phyloP scores from a whole-genome alignment of 306 rosid genomes.

The Begonia fuchsioides region DNA sequence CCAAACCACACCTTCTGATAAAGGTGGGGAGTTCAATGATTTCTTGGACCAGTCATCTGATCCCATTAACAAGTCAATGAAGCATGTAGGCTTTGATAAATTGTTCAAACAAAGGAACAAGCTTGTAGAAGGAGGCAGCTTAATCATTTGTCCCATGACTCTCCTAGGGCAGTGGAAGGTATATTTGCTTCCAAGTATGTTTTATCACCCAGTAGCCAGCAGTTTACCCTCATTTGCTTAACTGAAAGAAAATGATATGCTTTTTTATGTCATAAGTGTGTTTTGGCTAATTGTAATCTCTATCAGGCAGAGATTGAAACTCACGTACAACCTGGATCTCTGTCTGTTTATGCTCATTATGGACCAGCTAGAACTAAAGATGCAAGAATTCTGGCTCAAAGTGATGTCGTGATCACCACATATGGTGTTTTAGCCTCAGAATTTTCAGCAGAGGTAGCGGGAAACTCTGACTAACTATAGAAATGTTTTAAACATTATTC shows the following conservation, averaged over 20 bases:
- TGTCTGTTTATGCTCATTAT: slow-evolving; percentile 71
- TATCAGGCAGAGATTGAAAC: slow-evolving; percentile 85
- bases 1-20: slow-evolving; percentile 22
- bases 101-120: slow-evolving; percentile 31
- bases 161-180: slow-evolving; percentile 98
- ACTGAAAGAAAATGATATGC: neutral
- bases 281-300: neutral
- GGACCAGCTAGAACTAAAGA: slow-evolving; percentile 87
- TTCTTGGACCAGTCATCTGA: slow-evolving; percentile 16
- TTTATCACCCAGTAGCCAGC: neutral
- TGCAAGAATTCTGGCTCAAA: slow-evolving; percentile 57
- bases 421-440: slow-evolving; percentile 86
- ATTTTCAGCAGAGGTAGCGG: slow-evolving; percentile 60
- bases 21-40: slow-evolving; percentile 26
- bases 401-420: slow-evolving; percentile 74
- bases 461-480: slow-evolving; percentile 11
- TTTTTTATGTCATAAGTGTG: too few species aligned
- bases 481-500: slow-evolving; percentile 8
- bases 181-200: slow-evolving; percentile 5
- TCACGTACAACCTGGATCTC: slow-evolving; percentile 60
- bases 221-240: neutral
- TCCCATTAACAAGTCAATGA: slow-evolving; percentile 29
- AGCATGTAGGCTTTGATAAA: slow-evolving; percentile 59
- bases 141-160: slow-evolving; percentile 88
- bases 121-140: slow-evolving; percentile 55